These are phyloP conservation scores for Afroboletus lepidellus DNA, from an alignment of 1,284 basidiomycete genomes.

Conservation along the genomic window DNA sequence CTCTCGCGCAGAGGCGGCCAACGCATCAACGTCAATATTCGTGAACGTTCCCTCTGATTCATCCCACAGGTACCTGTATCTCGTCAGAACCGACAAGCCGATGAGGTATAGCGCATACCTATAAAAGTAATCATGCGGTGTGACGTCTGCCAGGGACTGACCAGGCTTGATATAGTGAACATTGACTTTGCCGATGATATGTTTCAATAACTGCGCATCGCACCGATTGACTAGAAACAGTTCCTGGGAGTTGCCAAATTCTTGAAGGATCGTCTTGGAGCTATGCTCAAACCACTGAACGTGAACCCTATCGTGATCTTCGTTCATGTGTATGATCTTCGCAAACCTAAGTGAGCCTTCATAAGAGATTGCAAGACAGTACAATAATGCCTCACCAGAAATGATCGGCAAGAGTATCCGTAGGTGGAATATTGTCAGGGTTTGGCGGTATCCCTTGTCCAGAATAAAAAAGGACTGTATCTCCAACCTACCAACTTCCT, in stretches of 20 bases:
- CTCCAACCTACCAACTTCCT: constrained; percentile 47
- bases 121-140: constrained; percentile 53
- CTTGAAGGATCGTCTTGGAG: constrained; percentile 52
- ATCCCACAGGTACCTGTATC: constrained; percentile 28
- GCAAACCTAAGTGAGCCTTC: constrained; percentile 53
- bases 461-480: constrained; percentile 50
- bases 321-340: constrained; percentile 52
- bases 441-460: constrained; percentile 33
- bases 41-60: constrained; percentile 15
- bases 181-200: constrained; percentile 45
- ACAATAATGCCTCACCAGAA: constrained; percentile 50
- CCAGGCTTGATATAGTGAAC: constrained; percentile 37
- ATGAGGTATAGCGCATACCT: constrained; percentile 38
- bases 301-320: constrained; percentile 46
- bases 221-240: constrained; percentile 61
- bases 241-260: constrained; percentile 61
- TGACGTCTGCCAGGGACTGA: constrained; percentile 19
- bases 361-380: neutral
- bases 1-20: constrained; percentile 8
- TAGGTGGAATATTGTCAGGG: constrained; percentile 34
- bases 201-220: constrained; percentile 38
- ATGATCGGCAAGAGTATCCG: constrained; percentile 47
- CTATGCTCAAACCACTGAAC: constrained; percentile 72
- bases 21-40: constrained; percentile 24
- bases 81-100: constrained; percentile 8